Evolutionary conservation across 2,329 filamentous ascomycete genomes (phyloP), one percentile per base, ranked within the genome.

Genomic region (Aspergillus persii): DNA sequence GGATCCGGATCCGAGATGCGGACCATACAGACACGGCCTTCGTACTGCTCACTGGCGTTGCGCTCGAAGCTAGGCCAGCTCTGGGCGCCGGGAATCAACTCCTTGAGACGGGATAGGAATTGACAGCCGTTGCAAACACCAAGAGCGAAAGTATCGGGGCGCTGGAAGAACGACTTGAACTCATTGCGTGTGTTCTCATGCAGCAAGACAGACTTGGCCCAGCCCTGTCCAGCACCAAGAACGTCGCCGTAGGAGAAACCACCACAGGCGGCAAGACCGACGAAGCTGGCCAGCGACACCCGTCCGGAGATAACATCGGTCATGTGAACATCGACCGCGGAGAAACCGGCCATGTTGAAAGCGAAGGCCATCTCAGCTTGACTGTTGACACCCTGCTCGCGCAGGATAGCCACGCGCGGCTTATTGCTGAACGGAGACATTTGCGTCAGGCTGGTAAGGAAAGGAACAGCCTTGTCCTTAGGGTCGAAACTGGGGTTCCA

Each of bases 61-160:
- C 89, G 83, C 59, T 94, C 89, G 76, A 97, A 97, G 27, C 85
- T 89, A 2, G 92, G 93, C 92, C 93, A 97, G 64, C 85, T 80
- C 54, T 80, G 75, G 0, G 92, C 86, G n/a, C 92, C 93, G 0
- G 92, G 93, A 63, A 97, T 96, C 55, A 96, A 81, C 60, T 89
- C 86, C 71, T 91, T 91, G 46, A 96, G 80, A 53, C 92, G 87
- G 5, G 89, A 90, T 46, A 98, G 81, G 86, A 98, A 96, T 77
- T 99, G 95, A 73, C 95, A 98, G 53, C 95, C 95, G 74, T 99
- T 99, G 84, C 95, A 98, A 36, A 98, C 92, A 68, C 95, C 95
- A 0, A 99, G 84, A 0, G 92, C 83, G 76, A 99, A 98, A 0
- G 95, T 98, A 72, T 97, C 92, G 4, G 88, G 85, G 31, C 95